Percentiles rank a stretch among this genome's conserved stretches.
phyloP scores from a whole-genome alignment of 805 yeast species.

The Sugiyamaella americana region DNA sequence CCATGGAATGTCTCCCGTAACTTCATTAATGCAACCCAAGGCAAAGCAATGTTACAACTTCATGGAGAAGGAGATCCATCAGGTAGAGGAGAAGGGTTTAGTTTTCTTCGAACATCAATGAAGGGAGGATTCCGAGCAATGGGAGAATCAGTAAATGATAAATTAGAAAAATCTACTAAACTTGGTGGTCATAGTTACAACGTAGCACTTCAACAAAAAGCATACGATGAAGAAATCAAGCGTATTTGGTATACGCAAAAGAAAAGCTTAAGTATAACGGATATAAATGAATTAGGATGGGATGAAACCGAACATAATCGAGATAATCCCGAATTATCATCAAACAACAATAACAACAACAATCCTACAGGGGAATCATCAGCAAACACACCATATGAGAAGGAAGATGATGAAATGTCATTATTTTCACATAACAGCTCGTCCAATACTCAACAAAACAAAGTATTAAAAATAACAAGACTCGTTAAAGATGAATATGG shows the following conservation, averaged over 20 bases:
- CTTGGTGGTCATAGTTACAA: slow-evolving; percentile 66
- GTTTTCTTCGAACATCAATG: slow-evolving; percentile 86
- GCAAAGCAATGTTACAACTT: slow-evolving; percentile 92
- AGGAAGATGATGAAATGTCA: slow-evolving; percentile 35
- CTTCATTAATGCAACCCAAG: slow-evolving; percentile 89
- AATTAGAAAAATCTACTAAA: slow-evolving; percentile 36
- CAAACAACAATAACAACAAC: not conserved
- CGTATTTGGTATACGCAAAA: slow-evolving; percentile 88
- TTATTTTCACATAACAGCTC: slow-evolving; percentile 22
- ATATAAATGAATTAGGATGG: slow-evolving; percentile 33
- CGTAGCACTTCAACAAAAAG: slow-evolving; percentile 79
- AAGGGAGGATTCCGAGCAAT: slow-evolving; percentile 74
- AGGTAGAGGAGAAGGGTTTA: slow-evolving; percentile 82
- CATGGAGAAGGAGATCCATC: slow-evolving; percentile 95
- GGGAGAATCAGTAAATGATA: slow-evolving; percentile 36
- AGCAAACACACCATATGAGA: slow-evolving; percentile 18
- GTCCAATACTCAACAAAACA: slow-evolving; percentile 27
- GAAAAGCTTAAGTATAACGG: slow-evolving; percentile 45
- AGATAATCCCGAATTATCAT: slow-evolving; percentile 12
- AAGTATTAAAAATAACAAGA: slow-evolving; percentile 62
- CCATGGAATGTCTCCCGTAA: slow-evolving; percentile 94
- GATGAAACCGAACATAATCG: slow-evolving; percentile 29
- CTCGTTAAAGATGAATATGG: slow-evolving; percentile 80
- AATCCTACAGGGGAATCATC: not conserved
- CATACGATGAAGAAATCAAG: slow-evolving; percentile 84